Base-by-base conservation (phyloP, 805 yeast species). In the Yarrowia yakushimensis region DNA sequence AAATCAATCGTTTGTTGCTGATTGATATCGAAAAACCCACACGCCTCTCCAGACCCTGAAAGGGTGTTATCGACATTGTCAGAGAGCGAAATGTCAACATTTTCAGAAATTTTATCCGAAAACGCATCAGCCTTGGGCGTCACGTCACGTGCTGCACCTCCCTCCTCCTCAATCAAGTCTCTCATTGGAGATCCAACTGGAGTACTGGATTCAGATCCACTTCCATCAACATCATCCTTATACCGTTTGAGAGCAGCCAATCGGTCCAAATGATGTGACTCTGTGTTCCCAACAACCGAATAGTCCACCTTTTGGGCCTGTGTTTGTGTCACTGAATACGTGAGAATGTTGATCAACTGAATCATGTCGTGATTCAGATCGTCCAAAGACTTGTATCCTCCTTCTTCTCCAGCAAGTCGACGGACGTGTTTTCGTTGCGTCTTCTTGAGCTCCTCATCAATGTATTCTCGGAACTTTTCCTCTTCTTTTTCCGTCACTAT, bases 251-350 rank as follows among this genome's bases (percentile, higher is more conserved):
- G 20, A 6, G 61, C 61, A 13, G 48, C 48, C 18, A 55, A 27
- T 0, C 61, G 48, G 23, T 55, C 61, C 28, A 39, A 11, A 31
- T 39, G 48, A 28, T 55, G 61, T 39, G 61, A 55, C 18, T 52
- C 43, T 9, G 25, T 18, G 30, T 30, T 28, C 12, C 18, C 9
- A 4, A 31, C 9, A 4, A 31, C 31, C 10, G 37, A 17, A 18
- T 18, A 17, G 10, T 54, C 61, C 3, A 31, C 28, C 6, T 55
- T 28, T 15, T 39, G 37, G 15, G 61, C 61, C 22, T 39, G 48
- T 0, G 68, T 64, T 13, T 71, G 68, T 43, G 77, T 78, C 17
- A 86, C 76, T 0, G 90, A 84, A 62, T 79, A 80, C 89, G 90
- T 85, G 6, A 88, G 72, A 41, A 88, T 76, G 50, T 80, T 82